Conservation (phyloP, 2,329 filamentous ascomycete species). For the Raffaelea deltoideospora region DNA sequence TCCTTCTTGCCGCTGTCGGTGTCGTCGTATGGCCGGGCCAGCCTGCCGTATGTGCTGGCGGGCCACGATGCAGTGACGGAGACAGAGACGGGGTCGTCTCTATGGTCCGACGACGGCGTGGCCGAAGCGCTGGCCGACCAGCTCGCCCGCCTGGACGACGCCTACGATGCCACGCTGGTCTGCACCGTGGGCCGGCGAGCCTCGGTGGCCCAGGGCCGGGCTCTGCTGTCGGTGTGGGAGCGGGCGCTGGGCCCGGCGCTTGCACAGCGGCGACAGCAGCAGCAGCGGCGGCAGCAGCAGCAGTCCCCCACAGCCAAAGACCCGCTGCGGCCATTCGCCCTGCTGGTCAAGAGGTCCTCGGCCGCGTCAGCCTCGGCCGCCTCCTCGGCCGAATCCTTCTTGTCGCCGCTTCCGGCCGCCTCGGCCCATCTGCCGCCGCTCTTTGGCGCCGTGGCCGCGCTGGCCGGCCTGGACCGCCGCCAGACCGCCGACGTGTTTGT, state of each 20-base stretch:
- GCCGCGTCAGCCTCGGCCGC: slow-evolving; percentile 3
- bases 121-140: neutral
- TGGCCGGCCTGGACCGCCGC: slow-evolving; percentile 43
- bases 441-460: slow-evolving; percentile 48
- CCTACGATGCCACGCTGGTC: slow-evolving; percentile 58
- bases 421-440: slow-evolving; percentile 57
- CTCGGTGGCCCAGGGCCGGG: slow-evolving; percentile 60
- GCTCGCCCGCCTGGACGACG: slow-evolving; percentile 52
- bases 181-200: slow-evolving; percentile 69
- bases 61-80: slow-evolving; percentile 31
- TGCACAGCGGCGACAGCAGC: too few relatives aligned
- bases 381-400: slow-evolving; percentile 8
- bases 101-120: too few relatives aligned
- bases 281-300: too few relatives aligned
- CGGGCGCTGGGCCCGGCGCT: slow-evolving; percentile 38
- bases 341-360: slow-evolving; percentile 15
- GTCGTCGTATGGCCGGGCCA: slow-evolving; percentile 54
- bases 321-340: slow-evolving; percentile 21
- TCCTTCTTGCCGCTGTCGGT: slow-evolving; percentile 57
- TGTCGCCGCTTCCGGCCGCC: slow-evolving; percentile 20
- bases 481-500: slow-evolving; percentile 63
- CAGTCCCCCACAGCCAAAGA: too few relatives aligned
- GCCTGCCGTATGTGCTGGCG: slow-evolving; percentile 60
- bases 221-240: slow-evolving; percentile 63
- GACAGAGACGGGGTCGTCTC: too few relatives aligned